Evolutionary conservation across 768 basidiomycete genomes (phyloP).

Genomic region (Amanita molliuscula): DNA sequence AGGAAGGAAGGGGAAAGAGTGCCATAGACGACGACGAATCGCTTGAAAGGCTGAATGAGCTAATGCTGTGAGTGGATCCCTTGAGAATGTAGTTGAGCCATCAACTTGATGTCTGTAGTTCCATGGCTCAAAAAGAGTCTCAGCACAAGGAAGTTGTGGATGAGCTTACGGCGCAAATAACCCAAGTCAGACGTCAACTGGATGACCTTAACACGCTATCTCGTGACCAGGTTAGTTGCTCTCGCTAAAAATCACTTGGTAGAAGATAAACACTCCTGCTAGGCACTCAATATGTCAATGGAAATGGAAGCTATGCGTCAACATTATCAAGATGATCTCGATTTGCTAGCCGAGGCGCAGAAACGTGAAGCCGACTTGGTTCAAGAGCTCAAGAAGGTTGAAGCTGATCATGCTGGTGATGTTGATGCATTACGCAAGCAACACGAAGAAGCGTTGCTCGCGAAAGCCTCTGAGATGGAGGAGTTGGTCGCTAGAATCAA

Average conservation of each 20-base stretch:
- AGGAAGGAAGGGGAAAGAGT: slow-evolving; percentile 23
- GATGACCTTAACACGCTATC: slow-evolving; percentile 76
- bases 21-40: slow-evolving; percentile 55
- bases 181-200: slow-evolving; percentile 63
- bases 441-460: slow-evolving; percentile 32
- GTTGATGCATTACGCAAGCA: slow-evolving; percentile 40
- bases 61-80: slow-evolving; percentile 67
- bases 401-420: slow-evolving; percentile 36
- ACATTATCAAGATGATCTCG: slow-evolving; percentile 44
- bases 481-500: slow-evolving; percentile 37
- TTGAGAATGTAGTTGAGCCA: not conserved
- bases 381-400: slow-evolving; percentile 36
- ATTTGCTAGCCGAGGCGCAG: slow-evolving; percentile 43
- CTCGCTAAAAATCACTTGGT: not conserved
- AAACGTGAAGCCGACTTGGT: slow-evolving; percentile 47
- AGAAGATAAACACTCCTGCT: not conserved
- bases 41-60: slow-evolving; percentile 73
- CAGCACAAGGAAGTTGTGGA: slow-evolving; percentile 78
- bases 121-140: slow-evolving; percentile 97
- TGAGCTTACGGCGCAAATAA: slow-evolving; percentile 55
- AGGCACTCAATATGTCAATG: slow-evolving; percentile 82
- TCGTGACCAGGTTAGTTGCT: slow-evolving; percentile 62
- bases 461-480: slow-evolving; percentile 32
- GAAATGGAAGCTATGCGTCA: slow-evolving; percentile 69
- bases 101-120: slow-evolving; percentile 33